These are phyloP conservation scores for Trichoderma aggressivum DNA, from an alignment of 2,329 filamentous ascomycete species.

Conservation along the genomic window DNA sequence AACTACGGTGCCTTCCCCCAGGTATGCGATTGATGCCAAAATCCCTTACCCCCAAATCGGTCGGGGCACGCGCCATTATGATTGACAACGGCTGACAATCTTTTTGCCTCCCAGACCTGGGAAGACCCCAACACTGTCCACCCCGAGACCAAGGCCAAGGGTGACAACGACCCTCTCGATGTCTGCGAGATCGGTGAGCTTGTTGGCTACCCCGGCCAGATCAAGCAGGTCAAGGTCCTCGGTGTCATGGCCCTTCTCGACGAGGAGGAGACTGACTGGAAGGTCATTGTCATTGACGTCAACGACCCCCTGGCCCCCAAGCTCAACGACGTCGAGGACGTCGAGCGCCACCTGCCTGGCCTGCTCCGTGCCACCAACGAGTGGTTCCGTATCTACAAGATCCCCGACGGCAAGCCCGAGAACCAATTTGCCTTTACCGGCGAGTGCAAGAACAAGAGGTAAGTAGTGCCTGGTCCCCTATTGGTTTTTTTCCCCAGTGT, in stretches of 20 bases:
- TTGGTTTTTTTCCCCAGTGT: too few species aligned
- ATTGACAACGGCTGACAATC: background rate
- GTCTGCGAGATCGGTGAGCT: constrained; percentile 99
- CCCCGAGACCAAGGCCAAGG: constrained; percentile 99
- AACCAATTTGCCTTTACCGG: constrained; percentile 99
- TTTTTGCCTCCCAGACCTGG: constrained; percentile 69
- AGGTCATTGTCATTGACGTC: constrained; percentile 98
- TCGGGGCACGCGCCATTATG: constrained; percentile 13
- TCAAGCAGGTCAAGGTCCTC: constrained; percentile 99
- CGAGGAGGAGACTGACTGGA: constrained; percentile 99
- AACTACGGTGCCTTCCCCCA: constrained; percentile 99
- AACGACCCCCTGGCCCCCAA: constrained; percentile 95
- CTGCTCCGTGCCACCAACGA: constrained; percentile 97
- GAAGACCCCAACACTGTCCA: constrained; percentile 95
- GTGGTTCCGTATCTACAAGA: constrained; percentile 99
- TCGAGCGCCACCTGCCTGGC: constrained; percentile 95
- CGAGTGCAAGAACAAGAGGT: constrained; percentile 99
- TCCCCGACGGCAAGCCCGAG: constrained; percentile 99
- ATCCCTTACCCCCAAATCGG: constrained; percentile 16
- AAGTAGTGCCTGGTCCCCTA: constrained; percentile 26
- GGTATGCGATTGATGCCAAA: constrained; percentile 49
- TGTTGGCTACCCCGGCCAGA: constrained; percentile 89
- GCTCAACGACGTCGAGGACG: constrained; percentile 98
- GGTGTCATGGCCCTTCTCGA: constrained; percentile 99
- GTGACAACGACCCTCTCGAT: constrained; percentile 98